Conservation (phyloP, 73 alveolate species). For the Halteria grandinella region DNA sequence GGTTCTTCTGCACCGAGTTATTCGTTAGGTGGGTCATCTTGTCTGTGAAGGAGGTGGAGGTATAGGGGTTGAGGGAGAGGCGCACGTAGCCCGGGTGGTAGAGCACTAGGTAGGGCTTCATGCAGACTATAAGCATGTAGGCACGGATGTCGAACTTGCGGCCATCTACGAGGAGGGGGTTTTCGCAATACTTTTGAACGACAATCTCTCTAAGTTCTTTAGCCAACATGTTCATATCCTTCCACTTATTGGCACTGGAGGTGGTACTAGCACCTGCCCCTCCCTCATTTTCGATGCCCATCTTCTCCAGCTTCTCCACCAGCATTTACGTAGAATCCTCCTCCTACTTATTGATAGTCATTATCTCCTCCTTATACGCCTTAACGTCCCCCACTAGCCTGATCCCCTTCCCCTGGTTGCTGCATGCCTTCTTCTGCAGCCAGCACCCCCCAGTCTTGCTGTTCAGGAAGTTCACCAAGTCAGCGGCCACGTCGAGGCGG, state of each 20-base stretch:
- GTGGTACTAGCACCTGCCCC: neutral
- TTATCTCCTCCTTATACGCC: constrained; percentile 59
- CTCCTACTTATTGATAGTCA: constrained; percentile 36
- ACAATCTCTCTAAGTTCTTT: constrained; percentile 59
- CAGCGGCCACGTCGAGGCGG: constrained; percentile 70
- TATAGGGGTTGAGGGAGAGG: constrained; percentile 65
- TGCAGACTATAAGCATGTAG: constrained; percentile 81
- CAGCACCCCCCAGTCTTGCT: constrained; percentile 65
- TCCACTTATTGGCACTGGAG: constrained; percentile 39
- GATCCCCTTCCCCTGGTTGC: constrained; percentile 82
- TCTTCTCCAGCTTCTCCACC: constrained; percentile 54
- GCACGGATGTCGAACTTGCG: constrained; percentile 92
- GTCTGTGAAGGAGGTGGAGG: constrained; percentile 57
- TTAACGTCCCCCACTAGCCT: constrained; percentile 61
- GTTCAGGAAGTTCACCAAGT: constrained; percentile 69
- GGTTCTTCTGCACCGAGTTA: constrained; percentile 74
- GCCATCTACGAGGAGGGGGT: constrained; percentile 82
- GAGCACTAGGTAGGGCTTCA: constrained; percentile 76
- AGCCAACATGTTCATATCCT: constrained; percentile 57
- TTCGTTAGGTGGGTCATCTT: constrained; percentile 77
- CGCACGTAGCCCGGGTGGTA: constrained; percentile 76
- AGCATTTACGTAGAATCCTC: constrained; percentile 56
- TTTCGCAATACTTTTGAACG: constrained; percentile 84
- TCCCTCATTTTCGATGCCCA: constrained; percentile 34
- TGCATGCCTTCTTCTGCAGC: constrained; percentile 74